Evolutionary conservation across 2,329 filamentous ascomycete genomes (phyloP), one percentile per base, ranked within the genome.

Genomic region (Pseudogymnoascus sp.): DNA sequence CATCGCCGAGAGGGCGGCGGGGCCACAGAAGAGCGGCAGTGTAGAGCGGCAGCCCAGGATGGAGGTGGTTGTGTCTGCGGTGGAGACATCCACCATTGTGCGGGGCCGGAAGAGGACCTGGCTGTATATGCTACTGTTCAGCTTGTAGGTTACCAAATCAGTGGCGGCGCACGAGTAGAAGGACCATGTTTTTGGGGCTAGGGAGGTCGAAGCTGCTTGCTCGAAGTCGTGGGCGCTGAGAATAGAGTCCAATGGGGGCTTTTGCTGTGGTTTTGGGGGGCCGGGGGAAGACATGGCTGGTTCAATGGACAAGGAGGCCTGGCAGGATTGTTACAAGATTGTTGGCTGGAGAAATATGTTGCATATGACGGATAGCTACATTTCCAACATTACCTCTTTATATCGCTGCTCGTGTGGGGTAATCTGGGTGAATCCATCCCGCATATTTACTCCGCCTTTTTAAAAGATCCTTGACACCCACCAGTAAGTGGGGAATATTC

Each of bases 151-250:
- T 67, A 79, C 78, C 20, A 91, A 78, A 73, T 97, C 86, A 5
- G 84, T 87, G 9, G 85, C 82, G 1, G 85, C 86, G 7, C 83
- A 86, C 18, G 83, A 86, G 68, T 85, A 82, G 67, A 88, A 89
- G 0, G 85, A 86, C 83, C 83, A 88, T n/a, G 85, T 81, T 67
- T 89, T 88, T 20, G 79, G 77, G 7, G 78, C 77, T 57, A 86
- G 76, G 5, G 78, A 80, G 25, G 75, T 74, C 14, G 78, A 77
- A 3, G 85, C 85, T 0, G 80, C 82, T 9, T 73, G 62, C 59
- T 83, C 79, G 67, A 88, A 88, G 72, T 88, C 85, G 63, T 84
- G 76, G 6, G 80, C 74, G 65, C 77, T 84, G 68, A 86, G 81
- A 22, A 86, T 68, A 9, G 76, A 78, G n/a, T 78, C 72, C 11